phyloP scores from a whole-genome alignment of 768 basidiomycete species.

The Collybia mongolica region DNA sequence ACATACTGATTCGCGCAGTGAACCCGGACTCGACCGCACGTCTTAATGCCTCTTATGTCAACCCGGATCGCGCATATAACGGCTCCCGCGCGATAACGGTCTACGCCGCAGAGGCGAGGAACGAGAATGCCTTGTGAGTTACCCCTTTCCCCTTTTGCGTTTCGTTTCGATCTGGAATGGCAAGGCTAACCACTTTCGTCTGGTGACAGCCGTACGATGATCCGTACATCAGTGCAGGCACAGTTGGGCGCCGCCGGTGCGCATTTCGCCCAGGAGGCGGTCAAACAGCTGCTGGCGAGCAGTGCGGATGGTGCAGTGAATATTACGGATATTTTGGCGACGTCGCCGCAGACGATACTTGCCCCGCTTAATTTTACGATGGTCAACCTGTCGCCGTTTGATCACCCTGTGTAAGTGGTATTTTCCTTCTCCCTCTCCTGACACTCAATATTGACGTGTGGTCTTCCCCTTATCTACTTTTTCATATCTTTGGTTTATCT shows the following conservation, averaged over 20 bases:
- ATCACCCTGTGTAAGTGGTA: constrained; percentile 54
- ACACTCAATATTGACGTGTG: too few relatives aligned
- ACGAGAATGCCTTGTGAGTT: constrained; percentile 59
- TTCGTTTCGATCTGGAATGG: too few relatives aligned
- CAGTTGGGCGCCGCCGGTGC: not conserved
- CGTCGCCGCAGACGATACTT: constrained; percentile 50
- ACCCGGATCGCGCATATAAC: constrained; percentile 42
- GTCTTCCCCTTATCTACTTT: too few relatives aligned
- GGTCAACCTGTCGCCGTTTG: constrained; percentile 57
- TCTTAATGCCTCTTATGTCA: constrained; percentile 32
- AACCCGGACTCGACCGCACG: constrained; percentile 37
- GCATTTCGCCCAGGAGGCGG: not conserved
- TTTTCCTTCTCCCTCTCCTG: not conserved
- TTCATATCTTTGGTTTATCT: too few relatives aligned
- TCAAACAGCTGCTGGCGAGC: not conserved
- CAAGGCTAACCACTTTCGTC: not conserved
- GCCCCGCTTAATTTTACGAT: constrained; percentile 47
- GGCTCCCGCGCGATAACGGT: constrained; percentile 48
- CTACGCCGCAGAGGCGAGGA: constrained; percentile 50
- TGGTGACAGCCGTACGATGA: constrained; percentile 1
- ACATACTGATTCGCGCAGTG: constrained; percentile 23
- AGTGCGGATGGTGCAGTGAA: constrained; percentile 1
- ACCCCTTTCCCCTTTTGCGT: not conserved
- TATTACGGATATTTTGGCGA: constrained; percentile 33
- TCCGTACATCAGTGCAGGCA: not conserved